A percentile compares a stretch with the other conserved stretches of the same genome.
Conservation (phyloP, 768 basidiomycete species). For the Royoungia palumana region DNA sequence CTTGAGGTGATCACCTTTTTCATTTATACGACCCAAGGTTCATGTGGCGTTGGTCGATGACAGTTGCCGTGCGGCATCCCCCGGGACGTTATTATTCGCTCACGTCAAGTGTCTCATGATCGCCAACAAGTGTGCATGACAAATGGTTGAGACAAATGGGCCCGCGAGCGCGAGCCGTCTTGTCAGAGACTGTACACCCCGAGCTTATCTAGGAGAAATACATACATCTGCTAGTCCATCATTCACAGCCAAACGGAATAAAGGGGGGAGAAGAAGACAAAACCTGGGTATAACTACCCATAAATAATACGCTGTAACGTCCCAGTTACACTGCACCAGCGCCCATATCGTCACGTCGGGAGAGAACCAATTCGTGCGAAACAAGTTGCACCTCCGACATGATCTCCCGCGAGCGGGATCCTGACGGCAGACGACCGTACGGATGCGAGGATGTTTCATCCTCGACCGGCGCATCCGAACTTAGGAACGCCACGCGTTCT, state of each 20-base stretch:
- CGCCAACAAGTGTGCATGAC: background rate
- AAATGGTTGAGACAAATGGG: constrained; percentile 10
- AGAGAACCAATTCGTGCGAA: constrained; percentile 12
- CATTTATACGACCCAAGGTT: constrained; percentile 24
- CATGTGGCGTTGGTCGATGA: constrained; percentile 29
- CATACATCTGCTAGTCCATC: constrained; percentile 9
- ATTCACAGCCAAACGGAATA: background rate
- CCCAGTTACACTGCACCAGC: constrained; percentile 7
- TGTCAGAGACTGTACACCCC: constrained; percentile 21
- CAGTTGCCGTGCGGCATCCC: constrained; percentile 18
- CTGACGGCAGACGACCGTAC: constrained; percentile 17
- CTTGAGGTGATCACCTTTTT: constrained; percentile 17
- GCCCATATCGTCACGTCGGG: constrained; percentile 15
- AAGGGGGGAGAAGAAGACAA: no score
- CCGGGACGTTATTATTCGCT: constrained; percentile 6
- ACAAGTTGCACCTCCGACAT: constrained; percentile 51
- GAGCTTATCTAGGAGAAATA: constrained; percentile 16
- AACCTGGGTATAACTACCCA: no score
- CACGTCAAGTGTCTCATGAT: constrained; percentile 14
- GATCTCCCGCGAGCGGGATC: constrained; percentile 18
- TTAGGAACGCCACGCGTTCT: constrained; percentile 53
- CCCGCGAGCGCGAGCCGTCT: background rate
- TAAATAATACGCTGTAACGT: no score
- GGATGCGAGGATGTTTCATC: constrained; percentile 21
- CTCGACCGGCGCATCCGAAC: constrained; percentile 25